Percentiles rank a stretch among this genome's conserved stretches.
Evolutionary conservation across 768 basidiomycete species (phyloP).

Genomic region (Cystofilobasidium bisporidii): DNA sequence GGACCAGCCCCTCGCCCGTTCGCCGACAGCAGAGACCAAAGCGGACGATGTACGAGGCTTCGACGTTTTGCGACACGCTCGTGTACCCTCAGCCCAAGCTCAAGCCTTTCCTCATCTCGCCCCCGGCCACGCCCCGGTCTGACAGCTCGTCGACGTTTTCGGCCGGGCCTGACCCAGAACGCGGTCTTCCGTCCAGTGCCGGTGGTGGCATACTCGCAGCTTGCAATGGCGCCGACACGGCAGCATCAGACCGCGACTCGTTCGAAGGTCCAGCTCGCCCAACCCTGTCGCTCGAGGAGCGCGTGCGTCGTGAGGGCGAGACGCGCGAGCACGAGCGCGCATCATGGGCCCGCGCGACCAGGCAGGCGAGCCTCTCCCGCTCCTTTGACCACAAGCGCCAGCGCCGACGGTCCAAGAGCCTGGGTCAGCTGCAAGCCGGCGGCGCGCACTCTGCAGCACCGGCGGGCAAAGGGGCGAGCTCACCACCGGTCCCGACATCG

Average conservation of each 20-base stretch:
- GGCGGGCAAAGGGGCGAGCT: neutral
- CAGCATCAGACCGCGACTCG: no score
- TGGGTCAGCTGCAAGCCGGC: neutral
- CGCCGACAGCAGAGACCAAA: neutral
- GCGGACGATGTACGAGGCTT: neutral
- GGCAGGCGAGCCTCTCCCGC: neutral
- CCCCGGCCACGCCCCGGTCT: constrained; percentile 10
- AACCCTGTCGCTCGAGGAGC: neutral
- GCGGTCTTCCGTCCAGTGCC: no score
- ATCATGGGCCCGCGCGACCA: neutral
- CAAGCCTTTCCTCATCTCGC: constrained; percentile 27
- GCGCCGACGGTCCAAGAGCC: neutral
- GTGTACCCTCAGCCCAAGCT: constrained; percentile 25
- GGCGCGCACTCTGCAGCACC: neutral
- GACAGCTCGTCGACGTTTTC: neutral
- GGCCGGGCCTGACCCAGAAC: neutral
- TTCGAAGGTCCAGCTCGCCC: neutral
- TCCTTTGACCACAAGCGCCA: constrained; percentile 1
- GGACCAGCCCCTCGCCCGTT: neutral
- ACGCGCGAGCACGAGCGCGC: constrained; percentile 5
- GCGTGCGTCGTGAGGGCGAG: neutral
- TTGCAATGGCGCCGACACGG: no score
- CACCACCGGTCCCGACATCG: neutral
- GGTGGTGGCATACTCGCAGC: no score
- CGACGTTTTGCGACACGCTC: constrained; percentile 17